Evolutionary conservation across 345 rosid genomes (phyloP).

Genomic region (Gossypium thurberi): DNA sequence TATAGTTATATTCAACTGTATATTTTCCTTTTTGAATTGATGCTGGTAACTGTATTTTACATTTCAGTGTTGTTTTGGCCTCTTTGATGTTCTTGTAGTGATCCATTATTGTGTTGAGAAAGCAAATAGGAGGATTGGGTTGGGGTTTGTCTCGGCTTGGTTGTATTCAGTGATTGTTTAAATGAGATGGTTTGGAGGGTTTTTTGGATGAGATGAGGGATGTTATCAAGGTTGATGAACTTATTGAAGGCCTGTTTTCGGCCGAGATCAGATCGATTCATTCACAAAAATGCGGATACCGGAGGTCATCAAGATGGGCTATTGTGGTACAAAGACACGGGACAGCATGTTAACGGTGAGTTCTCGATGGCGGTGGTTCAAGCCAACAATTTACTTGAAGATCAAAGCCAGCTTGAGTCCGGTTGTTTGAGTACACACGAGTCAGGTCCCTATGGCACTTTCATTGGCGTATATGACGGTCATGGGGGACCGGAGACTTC

Average conservation of each 20-base stretch:
- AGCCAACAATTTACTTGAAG: conserved; percentile 84
- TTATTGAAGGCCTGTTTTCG: conserved; percentile 77
- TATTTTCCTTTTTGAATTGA: background rate
- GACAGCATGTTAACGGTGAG: conserved; percentile 71
- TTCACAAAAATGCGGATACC: conserved; percentile 46
- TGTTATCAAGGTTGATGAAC: conserved; percentile 78
- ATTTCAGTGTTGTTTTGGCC: background rate
- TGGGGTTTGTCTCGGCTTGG: conserved; percentile 12
- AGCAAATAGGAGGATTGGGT: conserved; percentile 7
- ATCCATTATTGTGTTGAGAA: conserved; percentile 14
- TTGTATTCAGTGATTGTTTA: conserved; percentile 20
- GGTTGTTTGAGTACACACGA: conserved; percentile 50
- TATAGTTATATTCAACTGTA: background rate
- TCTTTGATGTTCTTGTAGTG: conserved; percentile 21
- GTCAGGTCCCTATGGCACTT: conserved; percentile 72
- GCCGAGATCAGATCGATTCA: conserved; percentile 62
- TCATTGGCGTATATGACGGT: conserved; percentile 82
- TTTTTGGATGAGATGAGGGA: conserved; percentile 89
- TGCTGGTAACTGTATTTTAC: conserved; percentile 1
- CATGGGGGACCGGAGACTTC: conserved; percentile 93
- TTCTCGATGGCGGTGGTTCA: conserved; percentile 93
- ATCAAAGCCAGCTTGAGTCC: conserved; percentile 85
- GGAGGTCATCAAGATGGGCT: conserved; percentile 78
- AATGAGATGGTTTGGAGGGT: conserved; percentile 48
- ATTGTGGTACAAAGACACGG: conserved; percentile 71